A percentile compares a stretch with the other conserved stretches of the same genome.
phyloP scores from a whole-genome alignment of 306 rosid species.

The Glycine tomentella region DNA sequence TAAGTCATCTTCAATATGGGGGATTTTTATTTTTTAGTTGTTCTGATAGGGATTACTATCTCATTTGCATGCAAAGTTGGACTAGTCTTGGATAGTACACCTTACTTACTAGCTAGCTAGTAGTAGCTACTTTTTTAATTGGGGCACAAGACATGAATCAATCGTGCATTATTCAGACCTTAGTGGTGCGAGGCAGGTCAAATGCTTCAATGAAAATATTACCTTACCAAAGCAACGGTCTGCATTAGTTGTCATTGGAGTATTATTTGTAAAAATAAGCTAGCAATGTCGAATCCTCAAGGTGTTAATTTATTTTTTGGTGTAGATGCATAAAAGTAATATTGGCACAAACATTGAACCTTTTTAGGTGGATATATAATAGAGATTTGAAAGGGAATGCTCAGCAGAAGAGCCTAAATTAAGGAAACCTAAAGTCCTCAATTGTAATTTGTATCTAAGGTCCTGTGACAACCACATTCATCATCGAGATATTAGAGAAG shows the following conservation, averaged over 20 bases:
- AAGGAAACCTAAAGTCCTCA: conserved; percentile 46
- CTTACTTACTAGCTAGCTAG: neutral
- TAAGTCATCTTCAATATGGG: conserved; percentile 51
- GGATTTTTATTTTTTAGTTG: neutral
- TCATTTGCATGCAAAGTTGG: conserved; percentile 15
- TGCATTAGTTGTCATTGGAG: neutral
- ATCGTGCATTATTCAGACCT: neutral
- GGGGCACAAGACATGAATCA: no score
- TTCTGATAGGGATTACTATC: conserved; percentile 5
- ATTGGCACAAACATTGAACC: conserved; percentile 17
- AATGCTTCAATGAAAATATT: conserved; percentile 34
- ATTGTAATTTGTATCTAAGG: conserved; percentile 8
- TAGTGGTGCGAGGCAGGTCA: conserved; percentile 39
- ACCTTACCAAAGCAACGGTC: conserved; percentile 23
- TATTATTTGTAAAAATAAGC: neutral
- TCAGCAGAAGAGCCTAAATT: conserved; percentile 38
- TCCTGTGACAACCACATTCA: conserved; percentile 15
- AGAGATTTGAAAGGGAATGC: conserved; percentile 44
- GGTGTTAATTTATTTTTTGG: neutral
- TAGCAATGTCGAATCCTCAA: neutral
- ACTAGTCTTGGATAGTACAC: conserved; percentile 37
- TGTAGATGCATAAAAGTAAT: neutral
- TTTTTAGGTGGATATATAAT: neutral
- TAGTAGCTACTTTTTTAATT: no score
- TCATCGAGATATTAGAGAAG: neutral